These are phyloP conservation scores for Blastobotrys malaysiensis DNA, from an alignment of 1,139 yeast species.

Conservation along the genomic window DNA sequence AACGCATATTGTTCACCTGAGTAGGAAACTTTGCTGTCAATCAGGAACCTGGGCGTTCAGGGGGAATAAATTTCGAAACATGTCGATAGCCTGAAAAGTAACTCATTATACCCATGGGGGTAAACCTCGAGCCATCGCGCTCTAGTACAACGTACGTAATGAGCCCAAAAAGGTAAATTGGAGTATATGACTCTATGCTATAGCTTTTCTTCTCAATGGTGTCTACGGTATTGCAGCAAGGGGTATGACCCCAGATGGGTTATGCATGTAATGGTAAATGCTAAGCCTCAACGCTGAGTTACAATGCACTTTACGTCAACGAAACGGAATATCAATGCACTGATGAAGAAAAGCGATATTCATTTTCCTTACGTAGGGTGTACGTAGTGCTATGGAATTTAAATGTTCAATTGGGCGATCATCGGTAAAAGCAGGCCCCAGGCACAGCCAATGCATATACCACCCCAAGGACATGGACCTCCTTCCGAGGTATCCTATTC, in stretches of 20 bases:
- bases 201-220: no score
- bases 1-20: neutral
- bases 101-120: neutral
- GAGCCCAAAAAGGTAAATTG: no score
- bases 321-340: neutral
- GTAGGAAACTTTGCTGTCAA: neutral
- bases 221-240: no score
- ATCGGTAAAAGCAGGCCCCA: neutral
- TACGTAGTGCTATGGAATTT: neutral
- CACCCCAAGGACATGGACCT: neutral
- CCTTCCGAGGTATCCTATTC: neutral
- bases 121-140: no score
- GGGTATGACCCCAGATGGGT: no score
- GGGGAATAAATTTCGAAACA: neutral
- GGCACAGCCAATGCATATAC: constrained; percentile 1
- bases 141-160: no score
- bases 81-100: neutral
- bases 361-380: neutral
- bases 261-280: neutral
- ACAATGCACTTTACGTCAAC: neutral
- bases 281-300: neutral
- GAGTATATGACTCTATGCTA: no score
- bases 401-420: neutral
- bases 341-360: neutral
- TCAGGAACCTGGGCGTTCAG: neutral